A percentile compares a stretch with the other conserved stretches of the same genome.
Evolutionary conservation across 2,329 filamentous ascomycete genomes (phyloP).

Genomic region (Catunica adiposa): DNA sequence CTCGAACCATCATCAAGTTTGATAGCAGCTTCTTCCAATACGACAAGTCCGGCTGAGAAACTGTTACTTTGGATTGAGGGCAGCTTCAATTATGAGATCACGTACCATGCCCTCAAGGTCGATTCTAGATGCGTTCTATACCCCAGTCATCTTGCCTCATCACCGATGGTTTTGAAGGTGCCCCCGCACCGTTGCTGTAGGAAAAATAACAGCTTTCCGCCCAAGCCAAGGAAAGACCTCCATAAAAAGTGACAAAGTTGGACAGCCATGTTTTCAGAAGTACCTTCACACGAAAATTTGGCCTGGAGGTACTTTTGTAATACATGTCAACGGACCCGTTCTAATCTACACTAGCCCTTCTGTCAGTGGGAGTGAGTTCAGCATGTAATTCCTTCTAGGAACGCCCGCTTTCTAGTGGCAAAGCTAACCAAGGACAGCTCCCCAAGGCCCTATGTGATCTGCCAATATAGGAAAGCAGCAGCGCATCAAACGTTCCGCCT

Average conservation of each 20-base stretch:
- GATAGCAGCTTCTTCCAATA: too few relatives aligned
- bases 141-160: neutral
- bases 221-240: neutral
- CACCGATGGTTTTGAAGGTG: neutral
- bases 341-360: neutral
- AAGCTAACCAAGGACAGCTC: neutral
- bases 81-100: too few relatives aligned
- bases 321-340: neutral
- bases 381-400: neutral
- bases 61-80: too few relatives aligned
- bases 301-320: neutral
- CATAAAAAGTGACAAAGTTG: neutral
- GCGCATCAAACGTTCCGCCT: neutral
- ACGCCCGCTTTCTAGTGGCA: neutral
- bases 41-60: too few relatives aligned
- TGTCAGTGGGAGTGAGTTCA: neutral
- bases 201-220: neutral
- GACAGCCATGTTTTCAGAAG: neutral
- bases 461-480: conserved; percentile 1
- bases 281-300: neutral
- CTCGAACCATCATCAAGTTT: too few relatives aligned
- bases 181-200: neutral
- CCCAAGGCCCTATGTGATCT: neutral
- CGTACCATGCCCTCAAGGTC: too few relatives aligned
- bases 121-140: too few relatives aligned